Evolutionary conservation across 2,329 filamentous ascomycete genomes (phyloP), one percentile per base, ranked within the genome.

Genomic region (Ceratocystis huliohia): DNA sequence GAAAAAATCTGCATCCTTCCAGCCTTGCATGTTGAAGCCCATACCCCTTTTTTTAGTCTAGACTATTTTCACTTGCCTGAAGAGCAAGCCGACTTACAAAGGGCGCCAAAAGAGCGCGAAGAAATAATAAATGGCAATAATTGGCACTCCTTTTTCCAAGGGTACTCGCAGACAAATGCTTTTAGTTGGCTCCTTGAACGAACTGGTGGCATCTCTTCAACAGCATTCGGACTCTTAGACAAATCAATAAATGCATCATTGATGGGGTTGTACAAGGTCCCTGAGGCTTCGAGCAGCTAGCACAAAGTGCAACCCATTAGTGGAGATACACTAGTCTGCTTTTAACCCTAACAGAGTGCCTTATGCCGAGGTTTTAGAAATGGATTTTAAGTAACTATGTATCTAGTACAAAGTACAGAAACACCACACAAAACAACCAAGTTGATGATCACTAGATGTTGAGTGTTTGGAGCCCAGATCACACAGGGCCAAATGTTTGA

Each of bases 41-140:
- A 25, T 37, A 41, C 61, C 61, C 41, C 37, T 44, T 46, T 62
- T 62, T 63, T 63, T 63, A 17, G 53, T 28, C 53, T 33, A 30
- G 53, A 25, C 22, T 57, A 28, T 33, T 30, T 13, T 57, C 17
- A 57, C 15, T 57, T 15, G 53, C 20, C 25, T 15, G 2, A 33
- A 57, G 53, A 33, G 28, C n/a, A 8, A 57, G 28, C 53, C 53
- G 28, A 57, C 13, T n/a, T 6, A 17, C 7, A 13, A 17, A 7
- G 37, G 37, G 20, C 13, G 20, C n/a, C 20, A 50, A 25, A 50
- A 50, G 17, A 50, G 22, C 2, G 20, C 3, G 37, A 41, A 41
- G 3, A 41, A 15, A 13, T 15, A 41, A 41, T 4, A 13, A 15
- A 41, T 4, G 3, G 37, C 37, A 41, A 41, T 4, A 10, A 15